Conservation (phyloP, 345 rosid species). For the Moricandia moricandioides region DNA sequence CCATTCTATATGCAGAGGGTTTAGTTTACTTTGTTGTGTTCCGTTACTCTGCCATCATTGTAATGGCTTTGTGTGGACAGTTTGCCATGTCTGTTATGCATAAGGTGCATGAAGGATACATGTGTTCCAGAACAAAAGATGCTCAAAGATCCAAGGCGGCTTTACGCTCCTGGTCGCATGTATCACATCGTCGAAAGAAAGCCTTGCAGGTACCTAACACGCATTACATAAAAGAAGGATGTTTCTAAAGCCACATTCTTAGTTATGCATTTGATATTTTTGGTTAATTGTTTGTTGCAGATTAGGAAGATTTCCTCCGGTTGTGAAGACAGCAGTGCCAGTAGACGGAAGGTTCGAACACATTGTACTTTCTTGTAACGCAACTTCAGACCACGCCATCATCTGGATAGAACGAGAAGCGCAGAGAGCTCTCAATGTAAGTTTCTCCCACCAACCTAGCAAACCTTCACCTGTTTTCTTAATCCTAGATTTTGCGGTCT, state of each 20-base stretch:
- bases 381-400: slow-evolving; percentile 91
- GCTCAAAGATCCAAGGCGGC: slow-evolving; percentile 94
- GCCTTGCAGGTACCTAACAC: slow-evolving; percentile 59
- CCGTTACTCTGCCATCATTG: not conserved
- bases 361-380: slow-evolving; percentile 89
- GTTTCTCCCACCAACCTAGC: slow-evolving; percentile 14
- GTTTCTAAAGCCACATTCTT: too few species aligned
- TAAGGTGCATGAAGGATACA: slow-evolving; percentile 90
- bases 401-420: slow-evolving; percentile 92
- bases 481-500: too few species aligned
- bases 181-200: slow-evolving; percentile 94
- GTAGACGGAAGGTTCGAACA: slow-evolving; percentile 97
- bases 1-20: not conserved
- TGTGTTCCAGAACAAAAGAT: slow-evolving; percentile 80
- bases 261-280: too few species aligned
- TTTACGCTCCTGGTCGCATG: slow-evolving; percentile 96
- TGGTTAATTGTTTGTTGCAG: slow-evolving; percentile 38
- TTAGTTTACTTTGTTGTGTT: not conserved
- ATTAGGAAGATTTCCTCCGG: slow-evolving; percentile 81
- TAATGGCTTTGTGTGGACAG: slow-evolving; percentile 42
- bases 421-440: slow-evolving; percentile 69
- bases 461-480: too few species aligned
- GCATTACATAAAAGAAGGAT: too few species aligned
- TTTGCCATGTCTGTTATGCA: slow-evolving; percentile 83
- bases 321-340: slow-evolving; percentile 91